Evolutionary conservation across 106 monocot species (phyloP).

Genomic region (Acorus gramineus): DNA sequence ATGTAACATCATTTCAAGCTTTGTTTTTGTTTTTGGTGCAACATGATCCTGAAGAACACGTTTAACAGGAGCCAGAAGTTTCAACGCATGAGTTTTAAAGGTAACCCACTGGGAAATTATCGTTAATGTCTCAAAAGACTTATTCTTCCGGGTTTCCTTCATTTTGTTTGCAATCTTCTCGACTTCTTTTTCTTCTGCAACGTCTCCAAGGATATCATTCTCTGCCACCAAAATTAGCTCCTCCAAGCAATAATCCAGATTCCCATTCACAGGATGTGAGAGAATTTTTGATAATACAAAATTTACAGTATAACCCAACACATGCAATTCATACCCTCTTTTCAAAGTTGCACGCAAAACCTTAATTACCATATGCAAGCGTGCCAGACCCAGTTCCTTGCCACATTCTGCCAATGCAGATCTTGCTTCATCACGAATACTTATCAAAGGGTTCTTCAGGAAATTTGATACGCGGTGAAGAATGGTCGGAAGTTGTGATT

Average conservation of each 20-base stretch:
- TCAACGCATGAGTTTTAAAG: slow-evolving; percentile 66
- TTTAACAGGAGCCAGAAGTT: slow-evolving; percentile 47
- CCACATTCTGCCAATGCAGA: slow-evolving; percentile 62
- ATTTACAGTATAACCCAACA: slow-evolving; percentile 82
- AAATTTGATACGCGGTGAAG: slow-evolving; percentile 69
- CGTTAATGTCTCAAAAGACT: slow-evolving; percentile 78
- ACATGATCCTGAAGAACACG: slow-evolving; percentile 44
- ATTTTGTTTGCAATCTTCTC: slow-evolving; percentile 92
- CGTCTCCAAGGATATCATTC: slow-evolving; percentile 86
- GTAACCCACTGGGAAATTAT: slow-evolving; percentile 68
- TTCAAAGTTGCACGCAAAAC: slow-evolving; percentile 63
- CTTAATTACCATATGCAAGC: slow-evolving; percentile 55
- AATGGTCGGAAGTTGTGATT: slow-evolving; percentile 70
- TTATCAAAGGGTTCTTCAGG: slow-evolving; percentile 65
- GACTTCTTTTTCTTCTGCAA: slow-evolving; percentile 85
- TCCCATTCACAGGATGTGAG: slow-evolving; percentile 18
- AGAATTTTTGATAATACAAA: slow-evolving; percentile 58
- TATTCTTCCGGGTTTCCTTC: slow-evolving; percentile 84
- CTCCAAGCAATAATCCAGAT: slow-evolving; percentile 83
- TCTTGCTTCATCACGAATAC: slow-evolving; percentile 84
- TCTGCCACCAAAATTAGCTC: slow-evolving; percentile 60
- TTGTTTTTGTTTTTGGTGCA: slow-evolving; percentile 49
- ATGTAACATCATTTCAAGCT: slow-evolving; percentile 57
- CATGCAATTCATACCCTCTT: slow-evolving; percentile 86
- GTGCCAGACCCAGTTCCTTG: slow-evolving; percentile 63